Conservation (phyloP, 1,284 basidiomycete genomes). For the Austroboletus rostrupii region DNA sequence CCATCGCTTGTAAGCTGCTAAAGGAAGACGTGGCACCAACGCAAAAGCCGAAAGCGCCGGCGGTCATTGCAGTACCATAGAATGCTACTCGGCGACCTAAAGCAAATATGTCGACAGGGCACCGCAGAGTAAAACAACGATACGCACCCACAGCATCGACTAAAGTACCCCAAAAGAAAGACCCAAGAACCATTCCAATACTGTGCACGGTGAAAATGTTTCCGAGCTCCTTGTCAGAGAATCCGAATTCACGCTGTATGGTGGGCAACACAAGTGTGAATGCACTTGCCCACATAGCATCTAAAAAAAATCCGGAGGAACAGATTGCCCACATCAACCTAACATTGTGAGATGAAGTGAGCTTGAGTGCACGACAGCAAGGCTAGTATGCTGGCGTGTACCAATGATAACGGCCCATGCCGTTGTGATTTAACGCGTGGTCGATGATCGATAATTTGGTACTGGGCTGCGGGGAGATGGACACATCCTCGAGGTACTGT, state of each 20-base stretch:
- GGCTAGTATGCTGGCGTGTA: neutral
- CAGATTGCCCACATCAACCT: neutral
- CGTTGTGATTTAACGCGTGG: constrained; percentile 12
- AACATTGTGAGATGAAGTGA: neutral
- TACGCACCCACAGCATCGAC: neutral
- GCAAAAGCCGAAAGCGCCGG: neutral
- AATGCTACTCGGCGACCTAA: neutral
- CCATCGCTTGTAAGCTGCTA: neutral
- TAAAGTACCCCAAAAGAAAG: neutral
- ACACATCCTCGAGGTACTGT: neutral
- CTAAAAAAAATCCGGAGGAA: neutral
- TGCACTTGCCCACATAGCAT: neutral
- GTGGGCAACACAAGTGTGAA: neutral
- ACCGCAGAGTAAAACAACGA: neutral
- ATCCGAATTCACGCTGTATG: neutral
- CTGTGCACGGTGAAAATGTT: neutral
- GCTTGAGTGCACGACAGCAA: neutral
- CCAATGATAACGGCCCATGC: constrained; percentile 19
- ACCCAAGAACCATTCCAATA: neutral
- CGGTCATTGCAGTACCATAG: neutral
- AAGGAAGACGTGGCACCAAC: neutral
- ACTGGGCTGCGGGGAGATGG: neutral
- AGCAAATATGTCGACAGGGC: neutral
- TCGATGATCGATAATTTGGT: constrained; percentile 17
- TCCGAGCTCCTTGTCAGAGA: neutral